Evolutionary conservation across 2,329 filamentous ascomycete genomes (phyloP).

Genomic region (Curvularia sp.): DNA sequence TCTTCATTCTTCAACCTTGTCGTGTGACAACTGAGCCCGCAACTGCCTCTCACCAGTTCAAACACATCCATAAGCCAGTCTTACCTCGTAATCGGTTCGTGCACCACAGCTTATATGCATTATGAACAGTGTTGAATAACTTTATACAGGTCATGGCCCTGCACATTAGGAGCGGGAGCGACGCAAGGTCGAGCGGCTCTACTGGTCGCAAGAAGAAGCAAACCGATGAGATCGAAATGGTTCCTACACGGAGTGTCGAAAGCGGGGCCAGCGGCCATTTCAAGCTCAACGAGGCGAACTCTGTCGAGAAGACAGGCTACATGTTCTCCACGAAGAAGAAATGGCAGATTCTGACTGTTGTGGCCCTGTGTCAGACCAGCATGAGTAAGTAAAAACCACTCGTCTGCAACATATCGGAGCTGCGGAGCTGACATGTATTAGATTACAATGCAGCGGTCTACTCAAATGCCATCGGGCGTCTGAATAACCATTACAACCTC

Average conservation of each 20-base stretch:
- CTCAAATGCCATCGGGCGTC: slow-evolving; percentile 59
- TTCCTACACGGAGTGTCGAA: slow-evolving; percentile 5
- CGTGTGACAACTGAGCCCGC: not conserved
- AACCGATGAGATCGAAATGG: slow-evolving; percentile 11
- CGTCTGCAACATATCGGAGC: slow-evolving; percentile 41
- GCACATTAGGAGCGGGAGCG: slow-evolving; percentile 11
- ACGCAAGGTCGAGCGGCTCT: slow-evolving; percentile 10
- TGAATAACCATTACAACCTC: slow-evolving; percentile 65
- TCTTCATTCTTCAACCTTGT: not conserved
- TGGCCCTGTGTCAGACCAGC: slow-evolving; percentile 62
- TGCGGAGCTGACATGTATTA: slow-evolving; percentile 28
- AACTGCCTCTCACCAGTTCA: not conserved
- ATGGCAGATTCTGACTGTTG: slow-evolving; percentile 61
- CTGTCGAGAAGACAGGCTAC: slow-evolving; percentile 51
- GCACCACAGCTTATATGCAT: not conserved
- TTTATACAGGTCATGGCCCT: slow-evolving; percentile 13
- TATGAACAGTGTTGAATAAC: not conserved
- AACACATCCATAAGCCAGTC: not conserved
- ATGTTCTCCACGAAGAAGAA: slow-evolving; percentile 59
- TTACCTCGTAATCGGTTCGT: not conserved
- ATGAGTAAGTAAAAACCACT: slow-evolving; percentile 54
- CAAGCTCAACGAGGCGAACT: slow-evolving; percentile 29
- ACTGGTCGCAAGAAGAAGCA: slow-evolving; percentile 10
- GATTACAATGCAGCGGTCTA: slow-evolving; percentile 65
- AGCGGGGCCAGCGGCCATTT: slow-evolving; percentile 3